These are phyloP conservation scores for Phaseolus coccineus DNA, from an alignment of 331 rosid genomes.

Conservation along the genomic window DNA sequence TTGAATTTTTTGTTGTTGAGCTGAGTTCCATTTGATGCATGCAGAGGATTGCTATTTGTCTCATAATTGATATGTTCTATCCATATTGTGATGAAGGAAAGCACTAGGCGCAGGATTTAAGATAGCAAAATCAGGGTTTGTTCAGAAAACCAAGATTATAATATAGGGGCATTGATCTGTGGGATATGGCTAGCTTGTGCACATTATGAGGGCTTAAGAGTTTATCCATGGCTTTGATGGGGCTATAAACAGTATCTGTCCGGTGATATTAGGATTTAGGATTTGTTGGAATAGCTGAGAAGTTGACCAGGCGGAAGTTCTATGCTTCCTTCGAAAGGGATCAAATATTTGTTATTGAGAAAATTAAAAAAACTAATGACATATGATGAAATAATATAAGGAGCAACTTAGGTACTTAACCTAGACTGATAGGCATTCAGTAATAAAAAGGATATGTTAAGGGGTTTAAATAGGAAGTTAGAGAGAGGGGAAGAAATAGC, in stretches of 20 bases:
- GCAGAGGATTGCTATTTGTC: background rate
- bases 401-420: constrained; percentile 3
- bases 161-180: background rate
- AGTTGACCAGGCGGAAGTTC: background rate
- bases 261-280: background rate
- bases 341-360: background rate
- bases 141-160: background rate
- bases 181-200: constrained; percentile 2
- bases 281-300: background rate
- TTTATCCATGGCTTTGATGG: background rate
- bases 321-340: background rate
- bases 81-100: background rate
- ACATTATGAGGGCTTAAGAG: background rate
- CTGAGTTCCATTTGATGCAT: constrained; percentile 18
- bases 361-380: background rate
- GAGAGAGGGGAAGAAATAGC: background rate
- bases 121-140: constrained; percentile 1
- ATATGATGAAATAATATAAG: constrained; percentile 15
- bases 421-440: background rate
- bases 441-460: background rate
- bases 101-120: background rate
- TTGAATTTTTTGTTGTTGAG: constrained; percentile 30
- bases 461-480: background rate
- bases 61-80: background rate
- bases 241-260: background rate